Evolutionary conservation across 2,329 filamentous ascomycete genomes (phyloP).

Genomic region (Alternaria ethzedia): DNA sequence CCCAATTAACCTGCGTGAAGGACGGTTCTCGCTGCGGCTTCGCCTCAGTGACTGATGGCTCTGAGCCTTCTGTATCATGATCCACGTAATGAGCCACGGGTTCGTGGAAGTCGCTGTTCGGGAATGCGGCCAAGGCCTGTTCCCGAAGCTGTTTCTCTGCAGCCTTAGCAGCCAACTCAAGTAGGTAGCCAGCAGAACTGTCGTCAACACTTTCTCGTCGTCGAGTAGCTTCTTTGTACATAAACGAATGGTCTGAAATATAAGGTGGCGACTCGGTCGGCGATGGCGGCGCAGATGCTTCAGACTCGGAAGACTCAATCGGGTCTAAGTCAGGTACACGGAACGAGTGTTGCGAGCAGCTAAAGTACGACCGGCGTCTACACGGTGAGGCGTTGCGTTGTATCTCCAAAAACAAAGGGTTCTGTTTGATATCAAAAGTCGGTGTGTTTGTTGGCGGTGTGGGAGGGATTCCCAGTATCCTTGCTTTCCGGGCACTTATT

Average conservation of each 20-base stretch:
- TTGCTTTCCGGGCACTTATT: conserved; percentile 32
- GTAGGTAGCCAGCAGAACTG: conserved; percentile 75
- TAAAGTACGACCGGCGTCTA: conserved; percentile 43
- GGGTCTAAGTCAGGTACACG: conserved; percentile 66
- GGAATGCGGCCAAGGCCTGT: conserved; percentile 76
- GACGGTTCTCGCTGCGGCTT: conserved; percentile 64
- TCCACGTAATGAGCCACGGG: conserved; percentile 75
- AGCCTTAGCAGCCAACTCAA: conserved; percentile 79
- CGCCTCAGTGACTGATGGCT: conserved; percentile 22
- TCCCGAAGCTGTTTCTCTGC: conserved; percentile 82
- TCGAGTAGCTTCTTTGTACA: conserved; percentile 62
- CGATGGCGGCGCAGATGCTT: conserved; percentile 56
- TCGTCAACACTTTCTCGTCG: conserved; percentile 74
- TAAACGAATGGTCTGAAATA: conserved; percentile 56
- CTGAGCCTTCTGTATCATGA: conserved; percentile 59
- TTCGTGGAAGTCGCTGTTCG: conserved; percentile 72
- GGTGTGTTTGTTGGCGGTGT: conserved; percentile 53
- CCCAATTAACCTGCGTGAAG: conserved; percentile 71
- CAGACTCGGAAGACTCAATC: conserved; percentile 67
- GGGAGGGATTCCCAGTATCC: conserved; percentile 57
- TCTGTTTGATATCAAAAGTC: conserved; percentile 35
- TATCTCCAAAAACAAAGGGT: conserved; percentile 46
- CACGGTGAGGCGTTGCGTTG: conserved; percentile 43
- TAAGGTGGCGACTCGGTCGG: conserved; percentile 54
- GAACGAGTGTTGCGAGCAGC: conserved; percentile 61